Base-by-base conservation (phyloP, 2,329 filamentous ascomycete species). In the Microcera coccophila region DNA sequence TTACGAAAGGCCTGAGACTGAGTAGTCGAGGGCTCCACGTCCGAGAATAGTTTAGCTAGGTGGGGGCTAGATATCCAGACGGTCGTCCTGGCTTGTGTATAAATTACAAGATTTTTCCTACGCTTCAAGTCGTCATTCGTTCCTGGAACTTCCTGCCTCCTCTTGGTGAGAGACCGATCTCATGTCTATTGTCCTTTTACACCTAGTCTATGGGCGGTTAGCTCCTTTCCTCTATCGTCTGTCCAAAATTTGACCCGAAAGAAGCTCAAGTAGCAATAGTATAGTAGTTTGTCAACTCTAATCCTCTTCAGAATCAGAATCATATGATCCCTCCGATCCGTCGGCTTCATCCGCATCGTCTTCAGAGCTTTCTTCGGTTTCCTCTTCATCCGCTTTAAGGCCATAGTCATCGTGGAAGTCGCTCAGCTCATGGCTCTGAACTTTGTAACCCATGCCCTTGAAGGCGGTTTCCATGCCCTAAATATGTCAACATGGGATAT, bases 361-460 rank as follows among this genome's bases (percentile, higher is more conserved):
- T 3, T 79, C 76, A 0, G 75, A 73, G 0, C 75, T 73, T 0
- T 71, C 71, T 0, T 73, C 72, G 1, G 71, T 74, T 1, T 76
- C 73, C 0, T 82, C 81, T 0, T 82, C 82, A 0, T 82, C 82
- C 3, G 74, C 75, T 62, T 85, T 77, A 36, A 96, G 68, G 1
- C 91, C 91, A 62, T 97, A 97, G 58, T 90, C 87, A 50, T 96
- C 88, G 63, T 94, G 82, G 65, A 95, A 97, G 57, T 86, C 78
- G 32, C 82, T 81, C 38, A 97, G 73, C 20, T 84, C 74, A 60
- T 84, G 83, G 29, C 87, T 76, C 60, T 87, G 78, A 0, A 85
- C 84, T 62, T 83, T 84, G 72, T 95, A 98, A 0, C 90, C 90
- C 43, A 81, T 82, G 2, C 71, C 72, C 53, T 81, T 76, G 57